phyloP scores from a whole-genome alignment of 345 rosid genomes.

The Melastoma malabathricum region DNA sequence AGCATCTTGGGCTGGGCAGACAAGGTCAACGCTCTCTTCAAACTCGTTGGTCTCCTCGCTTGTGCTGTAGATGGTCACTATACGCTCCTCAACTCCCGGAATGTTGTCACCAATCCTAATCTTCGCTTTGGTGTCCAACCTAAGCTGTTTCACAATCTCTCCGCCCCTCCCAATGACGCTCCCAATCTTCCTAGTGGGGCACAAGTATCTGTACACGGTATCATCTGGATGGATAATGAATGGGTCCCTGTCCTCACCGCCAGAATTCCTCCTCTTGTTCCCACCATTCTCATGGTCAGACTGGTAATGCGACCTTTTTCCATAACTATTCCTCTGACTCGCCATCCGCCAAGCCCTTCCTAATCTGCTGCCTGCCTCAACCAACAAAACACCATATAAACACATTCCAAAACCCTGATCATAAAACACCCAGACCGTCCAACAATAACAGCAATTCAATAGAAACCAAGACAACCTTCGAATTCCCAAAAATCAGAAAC shows the following conservation, averaged over 20 bases:
- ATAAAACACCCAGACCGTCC: no score
- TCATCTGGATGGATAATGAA: constrained; percentile 52
- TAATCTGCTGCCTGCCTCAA: no score
- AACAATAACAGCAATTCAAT: no score
- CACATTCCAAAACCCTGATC: no score
- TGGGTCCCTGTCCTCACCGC: constrained; percentile 66
- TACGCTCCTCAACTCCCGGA: constrained; percentile 77
- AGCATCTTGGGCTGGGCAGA: constrained; percentile 91
- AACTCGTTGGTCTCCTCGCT: constrained; percentile 68
- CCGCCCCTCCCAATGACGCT: constrained; percentile 94
- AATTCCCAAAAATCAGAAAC: no score
- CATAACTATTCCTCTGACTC: constrained; percentile 69
- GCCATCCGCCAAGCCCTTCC: constrained; percentile 21
- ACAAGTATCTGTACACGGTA: constrained; percentile 72
- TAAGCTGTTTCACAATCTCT: constrained; percentile 82
- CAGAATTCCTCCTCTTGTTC: constrained; percentile 54
- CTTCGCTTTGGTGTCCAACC: constrained; percentile 72
- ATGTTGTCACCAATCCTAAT: constrained; percentile 74
- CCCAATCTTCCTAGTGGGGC: constrained; percentile 80
- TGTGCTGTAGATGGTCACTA: constrained; percentile 78
- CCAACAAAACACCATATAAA: no score
- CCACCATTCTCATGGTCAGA: constrained; percentile 55
- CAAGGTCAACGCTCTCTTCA: constrained; percentile 39
- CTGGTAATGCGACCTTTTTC: constrained; percentile 68
- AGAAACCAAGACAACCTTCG: no score